Evolutionary conservation across 2,329 filamentous ascomycete species (phyloP), one percentile per base, ranked within the genome.

Genomic region (Talaromyces pinophilus): DNA sequence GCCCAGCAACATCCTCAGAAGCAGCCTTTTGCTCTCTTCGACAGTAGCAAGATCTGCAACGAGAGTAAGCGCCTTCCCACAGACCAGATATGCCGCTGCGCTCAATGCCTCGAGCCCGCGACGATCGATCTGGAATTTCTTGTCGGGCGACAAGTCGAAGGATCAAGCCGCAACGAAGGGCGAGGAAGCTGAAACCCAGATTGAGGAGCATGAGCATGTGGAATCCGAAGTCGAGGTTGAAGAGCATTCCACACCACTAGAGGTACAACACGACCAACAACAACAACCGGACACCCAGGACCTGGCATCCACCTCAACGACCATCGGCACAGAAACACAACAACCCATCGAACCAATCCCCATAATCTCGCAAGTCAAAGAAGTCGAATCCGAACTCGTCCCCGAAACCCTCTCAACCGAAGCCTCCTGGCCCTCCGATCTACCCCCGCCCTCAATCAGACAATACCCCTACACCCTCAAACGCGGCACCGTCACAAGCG

Each of bases 401-500:
- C 44, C 15, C 15, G 7, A 25, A 33, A 3, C 42, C 22, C 35
- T 33, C 30, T 33, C 30, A 33, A 33, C 30, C 30, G 30, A 33
- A 33, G 30, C 30, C 6, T 33, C 30, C 30, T 33, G 25, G 59
- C 59, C 46, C n/a, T 40, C 35, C 11, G 44, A 50, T 7, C 1
- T 65, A 15, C 57, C 63, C n/a, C 40, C 19, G 1, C 50, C 75
- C 46, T 74, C 73, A 42, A 72, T 78, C 64, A 77, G 77, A 70
- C 69, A 63, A 64, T 79, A 79, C 68, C 75, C 76, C 68, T 78
- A 74, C 69, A 71, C 68, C 60, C 62, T 74, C 63, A 76, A 76
- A 67, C 75, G 70, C 65, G 79, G 79, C 69, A 81, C 78, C 50
- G 79, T 81, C 30, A 71, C 76, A 59, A 79, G 78, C 25, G 78